phyloP scores from a whole-genome alignment of 306 rosid genomes.

The Quercus robur region DNA sequence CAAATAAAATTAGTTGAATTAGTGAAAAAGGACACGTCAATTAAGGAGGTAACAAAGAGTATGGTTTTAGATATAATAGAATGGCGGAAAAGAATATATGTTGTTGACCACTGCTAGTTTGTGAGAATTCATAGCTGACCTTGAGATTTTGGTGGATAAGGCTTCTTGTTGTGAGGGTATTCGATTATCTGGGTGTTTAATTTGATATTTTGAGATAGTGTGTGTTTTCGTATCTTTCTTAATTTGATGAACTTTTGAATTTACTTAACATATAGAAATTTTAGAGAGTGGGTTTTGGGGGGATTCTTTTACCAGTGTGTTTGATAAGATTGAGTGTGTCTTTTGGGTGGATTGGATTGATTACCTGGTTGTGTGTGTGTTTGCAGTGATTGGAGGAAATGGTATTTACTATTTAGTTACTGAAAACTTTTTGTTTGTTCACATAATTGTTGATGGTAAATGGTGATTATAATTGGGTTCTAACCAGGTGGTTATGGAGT shows the following conservation, averaged over 20 bases:
- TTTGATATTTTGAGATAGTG: not conserved
- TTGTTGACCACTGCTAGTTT: too few relatives aligned
- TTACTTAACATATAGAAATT: not conserved
- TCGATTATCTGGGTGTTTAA: not conserved
- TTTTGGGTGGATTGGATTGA: not conserved
- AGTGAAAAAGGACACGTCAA: too few relatives aligned
- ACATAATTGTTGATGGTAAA: not conserved
- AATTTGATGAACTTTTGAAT: too few relatives aligned
- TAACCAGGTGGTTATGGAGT: constrained; percentile 95
- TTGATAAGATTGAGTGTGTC: not conserved
- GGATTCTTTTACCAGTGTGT: not conserved
- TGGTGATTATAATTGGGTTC: constrained; percentile 17
- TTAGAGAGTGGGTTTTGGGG: not conserved
- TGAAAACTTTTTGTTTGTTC: not conserved
- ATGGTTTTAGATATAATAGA: too few relatives aligned
- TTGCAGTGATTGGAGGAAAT: not conserved
- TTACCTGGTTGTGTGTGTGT: not conserved
- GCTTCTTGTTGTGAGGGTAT: not conserved
- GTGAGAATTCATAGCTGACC: too few relatives aligned
- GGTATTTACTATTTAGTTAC: not conserved
- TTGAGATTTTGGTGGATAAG: too few relatives aligned
- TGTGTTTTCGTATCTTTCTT: not conserved
- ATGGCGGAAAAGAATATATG: too few relatives aligned
- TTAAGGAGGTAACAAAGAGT: too few relatives aligned
- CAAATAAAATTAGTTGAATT: too few relatives aligned